These are phyloP conservation scores for Cerrena zonata DNA, from an alignment of 1,284 basidiomycete genomes.

Conservation along the genomic window DNA sequence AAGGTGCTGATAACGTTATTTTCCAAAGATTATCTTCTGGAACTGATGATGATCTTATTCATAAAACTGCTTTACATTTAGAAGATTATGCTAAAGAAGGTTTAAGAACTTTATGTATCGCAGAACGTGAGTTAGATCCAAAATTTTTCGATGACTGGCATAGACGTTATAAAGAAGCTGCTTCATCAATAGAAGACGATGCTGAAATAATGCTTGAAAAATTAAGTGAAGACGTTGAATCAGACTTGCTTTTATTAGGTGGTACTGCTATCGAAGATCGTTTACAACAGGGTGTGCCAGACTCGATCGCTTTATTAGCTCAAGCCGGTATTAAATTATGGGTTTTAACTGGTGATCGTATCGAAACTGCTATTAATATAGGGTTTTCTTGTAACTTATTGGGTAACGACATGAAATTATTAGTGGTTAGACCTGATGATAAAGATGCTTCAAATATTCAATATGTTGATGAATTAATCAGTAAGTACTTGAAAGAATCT, in stretches of 20 bases:
- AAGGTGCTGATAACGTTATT: slow-evolving; percentile 93
- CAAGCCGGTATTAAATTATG: slow-evolving; percentile 94
- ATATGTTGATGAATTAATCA: slow-evolving; percentile 65
- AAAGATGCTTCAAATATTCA: too few relatives aligned
- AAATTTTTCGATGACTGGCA: slow-evolving; percentile 83
- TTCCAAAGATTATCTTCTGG: slow-evolving; percentile 76
- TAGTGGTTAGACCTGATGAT: too few relatives aligned
- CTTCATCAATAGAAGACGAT: slow-evolving; percentile 66
- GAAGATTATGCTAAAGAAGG: slow-evolving; percentile 92
- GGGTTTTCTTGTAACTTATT: slow-evolving; percentile 87
- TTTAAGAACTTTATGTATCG: slow-evolving; percentile 86
- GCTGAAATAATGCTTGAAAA: slow-evolving; percentile 89
- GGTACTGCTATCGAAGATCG: slow-evolving; percentile 97
- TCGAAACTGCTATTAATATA: slow-evolving; percentile 97
- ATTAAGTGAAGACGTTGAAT: slow-evolving; percentile 80
- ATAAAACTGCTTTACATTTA: slow-evolving; percentile 81
- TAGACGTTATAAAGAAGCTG: slow-evolving; percentile 77
- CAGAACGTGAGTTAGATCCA: slow-evolving; percentile 75
- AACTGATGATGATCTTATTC: slow-evolving; percentile 70
- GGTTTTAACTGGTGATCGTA: slow-evolving; percentile 93
- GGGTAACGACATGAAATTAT: slow-evolving; percentile 88
- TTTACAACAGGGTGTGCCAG: slow-evolving; percentile 93
- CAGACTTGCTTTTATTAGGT: slow-evolving; percentile 79
- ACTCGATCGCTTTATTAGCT: slow-evolving; percentile 89
- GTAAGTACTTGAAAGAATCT: slow-evolving; percentile 92